Evolutionary conservation across 1,284 basidiomycete species (phyloP).

Genomic region (Tausonia pullulans): DNA sequence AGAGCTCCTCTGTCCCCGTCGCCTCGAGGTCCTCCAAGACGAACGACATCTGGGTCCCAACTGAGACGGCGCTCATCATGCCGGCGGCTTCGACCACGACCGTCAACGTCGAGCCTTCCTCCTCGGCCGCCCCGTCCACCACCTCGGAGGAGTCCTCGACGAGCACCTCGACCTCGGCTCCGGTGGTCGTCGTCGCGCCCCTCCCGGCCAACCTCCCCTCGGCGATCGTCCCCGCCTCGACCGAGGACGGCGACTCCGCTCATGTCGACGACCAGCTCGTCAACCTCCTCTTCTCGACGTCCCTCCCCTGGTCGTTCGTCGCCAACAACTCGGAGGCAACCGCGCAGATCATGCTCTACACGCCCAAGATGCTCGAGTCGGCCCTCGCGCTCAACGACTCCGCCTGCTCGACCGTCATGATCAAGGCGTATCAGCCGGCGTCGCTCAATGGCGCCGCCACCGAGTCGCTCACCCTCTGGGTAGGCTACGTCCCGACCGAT

Average conservation of each 20-base stretch:
- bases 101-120: neutral
- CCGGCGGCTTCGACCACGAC: slow-evolving; percentile 16
- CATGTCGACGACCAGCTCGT: slow-evolving; percentile 23
- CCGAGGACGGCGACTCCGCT: slow-evolving; percentile 21
- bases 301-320: slow-evolving; percentile 34
- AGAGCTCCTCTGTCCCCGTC: neutral
- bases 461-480: slow-evolving; percentile 33
- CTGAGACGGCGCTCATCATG: slow-evolving; percentile 35
- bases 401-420: slow-evolving; percentile 31
- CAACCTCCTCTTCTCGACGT: slow-evolving; percentile 26
- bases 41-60: slow-evolving; percentile 18
- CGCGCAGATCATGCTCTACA: slow-evolving; percentile 26
- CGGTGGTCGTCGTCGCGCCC: slow-evolving; percentile 26
- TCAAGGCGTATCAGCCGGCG: slow-evolving; percentile 35
- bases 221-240: slow-evolving; percentile 30
- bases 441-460: slow-evolving; percentile 27
- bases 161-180: slow-evolving; percentile 15
- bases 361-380: slow-evolving; percentile 2
- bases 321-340: slow-evolving; percentile 32
- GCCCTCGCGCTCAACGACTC: slow-evolving; percentile 19
- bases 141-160: neutral
- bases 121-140: neutral
- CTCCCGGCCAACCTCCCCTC: slow-evolving; percentile 32
- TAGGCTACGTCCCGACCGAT: slow-evolving; percentile 33
- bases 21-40: neutral